Evolutionary conservation across 306 rosid species (phyloP).

Genomic region (Vigna hirtella): DNA sequence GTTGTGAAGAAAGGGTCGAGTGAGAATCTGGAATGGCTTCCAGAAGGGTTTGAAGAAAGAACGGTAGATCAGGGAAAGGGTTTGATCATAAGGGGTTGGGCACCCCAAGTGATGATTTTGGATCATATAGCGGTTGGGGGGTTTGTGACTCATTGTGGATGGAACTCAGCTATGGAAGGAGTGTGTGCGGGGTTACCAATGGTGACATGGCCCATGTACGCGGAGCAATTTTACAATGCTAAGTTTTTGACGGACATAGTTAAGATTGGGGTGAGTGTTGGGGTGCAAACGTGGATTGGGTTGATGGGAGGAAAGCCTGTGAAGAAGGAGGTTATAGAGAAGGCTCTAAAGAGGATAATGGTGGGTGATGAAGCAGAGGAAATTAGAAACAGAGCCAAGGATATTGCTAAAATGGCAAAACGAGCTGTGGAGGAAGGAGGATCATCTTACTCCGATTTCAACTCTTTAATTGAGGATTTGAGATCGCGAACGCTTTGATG

Average conservation of each 20-base stretch:
- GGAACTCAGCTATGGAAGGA: slow-evolving; percentile 56
- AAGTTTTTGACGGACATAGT: slow-evolving; percentile 46
- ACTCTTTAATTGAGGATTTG: slow-evolving; percentile 48
- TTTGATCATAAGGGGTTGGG: slow-evolving; percentile 58
- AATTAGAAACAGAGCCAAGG: slow-evolving; percentile 58
- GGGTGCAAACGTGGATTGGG: slow-evolving; percentile 43
- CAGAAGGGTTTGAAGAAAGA: slow-evolving; percentile 56
- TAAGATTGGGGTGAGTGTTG: slow-evolving; percentile 51
- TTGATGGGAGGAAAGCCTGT: slow-evolving; percentile 39
- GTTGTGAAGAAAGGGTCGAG: slow-evolving; percentile 41
- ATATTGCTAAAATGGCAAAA: slow-evolving; percentile 44
- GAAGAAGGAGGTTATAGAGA: slow-evolving; percentile 47
- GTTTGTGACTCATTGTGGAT: slow-evolving; percentile 62
- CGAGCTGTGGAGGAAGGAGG: slow-evolving; percentile 56
- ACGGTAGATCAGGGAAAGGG: slow-evolving; percentile 42
- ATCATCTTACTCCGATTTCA: slow-evolving; percentile 49
- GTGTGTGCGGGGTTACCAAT: slow-evolving; percentile 52
- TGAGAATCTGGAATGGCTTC: slow-evolving; percentile 42
- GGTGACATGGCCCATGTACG: slow-evolving; percentile 58
- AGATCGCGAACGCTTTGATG: neutral
- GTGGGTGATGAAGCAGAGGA: slow-evolving; percentile 55
- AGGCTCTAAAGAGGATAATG: slow-evolving; percentile 44
- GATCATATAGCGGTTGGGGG: slow-evolving; percentile 50
- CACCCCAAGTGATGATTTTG: slow-evolving; percentile 56
- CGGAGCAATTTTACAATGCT: slow-evolving; percentile 54